A percentile compares a stretch with the other conserved stretches of the same genome.
Conservation (phyloP, 345 rosid genomes). For the Angophora floribunda region DNA sequence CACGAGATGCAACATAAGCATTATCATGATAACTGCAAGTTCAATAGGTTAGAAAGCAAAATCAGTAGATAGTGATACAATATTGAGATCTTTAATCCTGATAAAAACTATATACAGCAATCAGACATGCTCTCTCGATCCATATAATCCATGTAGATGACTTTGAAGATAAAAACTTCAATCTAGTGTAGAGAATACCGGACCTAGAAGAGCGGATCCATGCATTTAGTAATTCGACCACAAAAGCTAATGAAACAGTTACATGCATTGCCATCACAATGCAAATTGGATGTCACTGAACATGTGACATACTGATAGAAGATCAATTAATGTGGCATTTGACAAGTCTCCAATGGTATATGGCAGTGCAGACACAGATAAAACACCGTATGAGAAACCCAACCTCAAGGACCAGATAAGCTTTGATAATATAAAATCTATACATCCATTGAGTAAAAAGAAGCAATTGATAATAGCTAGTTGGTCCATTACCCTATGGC, state of each 20-base stretch:
- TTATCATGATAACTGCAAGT: slow-evolving; percentile 67
- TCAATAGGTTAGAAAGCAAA: not conserved
- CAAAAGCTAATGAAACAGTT: not conserved
- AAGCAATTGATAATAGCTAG: not conserved
- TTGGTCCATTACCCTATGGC: not conserved
- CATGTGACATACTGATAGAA: not conserved
- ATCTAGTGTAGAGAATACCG: not conserved
- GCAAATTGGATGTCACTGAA: not conserved
- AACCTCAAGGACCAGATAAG: not conserved
- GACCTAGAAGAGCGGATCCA: not conserved
- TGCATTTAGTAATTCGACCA: not conserved
- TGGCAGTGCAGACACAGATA: not conserved
- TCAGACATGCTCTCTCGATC: not conserved
- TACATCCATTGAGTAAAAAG: not conserved
- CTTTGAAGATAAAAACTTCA: not conserved
- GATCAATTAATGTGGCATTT: not conserved
- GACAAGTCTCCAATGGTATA: not conserved
- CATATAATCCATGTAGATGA: not conserved
- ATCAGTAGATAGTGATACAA: not conserved
- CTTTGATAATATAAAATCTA: not conserved
- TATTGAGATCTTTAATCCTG: not conserved
- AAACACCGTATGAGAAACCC: not conserved
- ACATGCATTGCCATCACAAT: not conserved
- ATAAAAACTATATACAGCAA: not conserved
- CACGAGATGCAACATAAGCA: slow-evolving; percentile 70